These are phyloP conservation scores for Trifolium repens DNA, from an alignment of 306 rosid genomes.

Conservation along the genomic window DNA sequence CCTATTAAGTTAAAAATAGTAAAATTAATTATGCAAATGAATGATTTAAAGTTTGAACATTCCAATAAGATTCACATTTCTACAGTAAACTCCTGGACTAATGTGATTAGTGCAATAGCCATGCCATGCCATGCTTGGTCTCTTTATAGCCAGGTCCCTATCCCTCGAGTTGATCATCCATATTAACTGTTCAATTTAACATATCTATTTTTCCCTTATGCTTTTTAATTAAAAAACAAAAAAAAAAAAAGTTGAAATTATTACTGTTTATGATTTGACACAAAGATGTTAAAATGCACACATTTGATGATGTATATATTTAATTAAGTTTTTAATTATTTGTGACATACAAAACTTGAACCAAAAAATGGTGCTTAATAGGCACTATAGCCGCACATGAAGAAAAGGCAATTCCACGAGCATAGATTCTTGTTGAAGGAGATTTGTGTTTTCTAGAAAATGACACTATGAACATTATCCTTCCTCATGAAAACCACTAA, in stretches of 20 bases:
- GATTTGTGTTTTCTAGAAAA: constrained; percentile 41
- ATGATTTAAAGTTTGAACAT: constrained; percentile 45
- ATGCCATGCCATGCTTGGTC: constrained; percentile 29
- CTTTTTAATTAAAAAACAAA: not conserved
- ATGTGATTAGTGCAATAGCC: constrained; percentile 41
- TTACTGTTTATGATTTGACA: constrained; percentile 46
- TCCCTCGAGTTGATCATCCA: constrained; percentile 45
- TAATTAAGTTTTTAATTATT: constrained; percentile 2
- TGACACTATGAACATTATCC: constrained; percentile 35
- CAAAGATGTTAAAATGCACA: constrained; percentile 15
- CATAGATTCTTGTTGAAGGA: constrained; percentile 50
- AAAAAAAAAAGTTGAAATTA: not conserved
- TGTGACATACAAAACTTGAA: constrained; percentile 7
- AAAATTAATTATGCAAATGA: constrained; percentile 3
- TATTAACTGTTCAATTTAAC: constrained; percentile 36
- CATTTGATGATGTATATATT: not conserved
- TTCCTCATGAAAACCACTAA: constrained; percentile 36
- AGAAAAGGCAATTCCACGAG: constrained; percentile 46
- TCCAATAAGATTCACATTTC: constrained; percentile 42
- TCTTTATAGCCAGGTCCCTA: constrained; percentile 50
- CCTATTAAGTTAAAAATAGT: constrained; percentile 12
- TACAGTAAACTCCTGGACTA: constrained; percentile 45
- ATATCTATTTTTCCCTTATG: not conserved
- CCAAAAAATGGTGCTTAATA: constrained; percentile 39
- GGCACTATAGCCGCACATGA: constrained; percentile 56